Percentiles rank a stretch among this genome's conserved stretches.
Evolutionary conservation across 768 basidiomycete species (phyloP).

Genomic region (Mycena crocata): DNA sequence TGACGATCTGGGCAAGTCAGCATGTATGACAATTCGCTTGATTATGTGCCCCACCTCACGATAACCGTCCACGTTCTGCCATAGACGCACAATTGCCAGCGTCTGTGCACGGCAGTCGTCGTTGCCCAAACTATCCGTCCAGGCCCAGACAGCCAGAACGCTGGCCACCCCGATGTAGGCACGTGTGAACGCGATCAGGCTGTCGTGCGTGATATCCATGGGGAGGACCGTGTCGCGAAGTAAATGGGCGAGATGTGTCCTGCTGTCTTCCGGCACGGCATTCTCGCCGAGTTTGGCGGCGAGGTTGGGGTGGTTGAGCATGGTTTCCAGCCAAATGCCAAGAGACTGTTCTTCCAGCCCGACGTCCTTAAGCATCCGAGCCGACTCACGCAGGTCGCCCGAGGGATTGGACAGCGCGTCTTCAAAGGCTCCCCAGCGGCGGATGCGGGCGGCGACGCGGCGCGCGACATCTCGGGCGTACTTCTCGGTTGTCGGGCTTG

Average conservation of each 20-base stretch:
- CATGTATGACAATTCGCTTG: background rate
- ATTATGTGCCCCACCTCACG: conserved; percentile 63
- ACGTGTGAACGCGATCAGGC: conserved; percentile 73
- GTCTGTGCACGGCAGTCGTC: conserved; percentile 72
- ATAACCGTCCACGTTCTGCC: conserved; percentile 79
- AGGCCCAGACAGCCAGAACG: conserved; percentile 79
- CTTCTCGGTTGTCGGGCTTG: conserved; percentile 50
- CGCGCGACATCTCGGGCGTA: conserved; percentile 58
- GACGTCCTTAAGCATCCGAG: conserved; percentile 67
- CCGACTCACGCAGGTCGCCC: conserved; percentile 62
- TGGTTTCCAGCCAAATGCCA: conserved; percentile 79
- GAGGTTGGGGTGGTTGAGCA: conserved; percentile 70
- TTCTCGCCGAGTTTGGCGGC: conserved; percentile 57
- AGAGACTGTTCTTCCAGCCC: conserved; percentile 73
- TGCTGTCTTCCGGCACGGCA: conserved; percentile 47
- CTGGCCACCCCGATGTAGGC: conserved; percentile 75
- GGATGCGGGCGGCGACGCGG: conserved; percentile 61
- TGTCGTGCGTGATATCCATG: conserved; percentile 55
- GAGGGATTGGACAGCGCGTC: conserved; percentile 67
- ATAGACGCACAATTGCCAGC: conserved; percentile 70
- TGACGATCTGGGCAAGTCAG: conserved; percentile 65
- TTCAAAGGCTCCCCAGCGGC: conserved; percentile 70
- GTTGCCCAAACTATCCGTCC: conserved; percentile 82
- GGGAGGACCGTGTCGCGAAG: conserved; percentile 45
- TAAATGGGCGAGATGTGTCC: conserved; percentile 52